Percentiles rank a stretch among this genome's conserved stretches.
phyloP scores from a whole-genome alignment of 2,329 filamentous ascomycete species.

The Colletotrichum aenigma region DNA sequence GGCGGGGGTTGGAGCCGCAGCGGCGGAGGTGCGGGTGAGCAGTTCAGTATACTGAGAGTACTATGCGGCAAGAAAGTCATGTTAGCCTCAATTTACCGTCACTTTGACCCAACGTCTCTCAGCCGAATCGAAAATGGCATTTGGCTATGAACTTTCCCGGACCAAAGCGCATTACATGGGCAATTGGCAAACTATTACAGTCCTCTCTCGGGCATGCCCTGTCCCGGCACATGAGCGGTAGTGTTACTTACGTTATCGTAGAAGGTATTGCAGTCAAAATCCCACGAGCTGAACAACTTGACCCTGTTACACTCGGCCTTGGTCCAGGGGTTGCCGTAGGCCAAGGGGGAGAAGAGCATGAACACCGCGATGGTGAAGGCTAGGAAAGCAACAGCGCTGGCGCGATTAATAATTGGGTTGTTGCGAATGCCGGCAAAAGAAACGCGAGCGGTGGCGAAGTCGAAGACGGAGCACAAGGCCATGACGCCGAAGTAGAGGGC shows the following conservation, averaged over 20 bases:
- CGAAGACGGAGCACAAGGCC: conserved; percentile 85
- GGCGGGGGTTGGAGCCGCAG: neutral
- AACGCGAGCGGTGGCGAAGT: conserved; percentile 81
- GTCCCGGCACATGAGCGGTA: conserved; percentile 38
- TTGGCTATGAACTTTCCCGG: conserved; percentile 5
- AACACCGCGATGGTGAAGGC: conserved; percentile 78
- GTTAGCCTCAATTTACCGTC: neutral
- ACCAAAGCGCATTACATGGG: neutral
- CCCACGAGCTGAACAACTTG: conserved; percentile 89
- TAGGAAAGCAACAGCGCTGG: conserved; percentile 76
- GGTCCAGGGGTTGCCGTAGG: conserved; percentile 95
- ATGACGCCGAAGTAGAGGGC: conserved; percentile 95
- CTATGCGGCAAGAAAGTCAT: neutral
- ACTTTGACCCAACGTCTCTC: neutral
- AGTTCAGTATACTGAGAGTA: conserved; percentile 18
- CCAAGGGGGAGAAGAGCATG: conserved; percentile 82
- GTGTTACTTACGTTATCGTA: conserved; percentile 75
- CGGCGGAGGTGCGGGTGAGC: neutral
- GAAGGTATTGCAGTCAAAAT: conserved; percentile 98
- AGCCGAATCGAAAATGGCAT: conserved; percentile 1
- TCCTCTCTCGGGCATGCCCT: conserved; percentile 34
- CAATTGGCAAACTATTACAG: neutral
- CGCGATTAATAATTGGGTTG: conserved; percentile 74
- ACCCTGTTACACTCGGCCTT: conserved; percentile 83
- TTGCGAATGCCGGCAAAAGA: conserved; percentile 69